A percentile compares a stretch with the other conserved stretches of the same genome.
Evolutionary conservation across 306 rosid species (phyloP).

Genomic region (Pyrus communis): DNA sequence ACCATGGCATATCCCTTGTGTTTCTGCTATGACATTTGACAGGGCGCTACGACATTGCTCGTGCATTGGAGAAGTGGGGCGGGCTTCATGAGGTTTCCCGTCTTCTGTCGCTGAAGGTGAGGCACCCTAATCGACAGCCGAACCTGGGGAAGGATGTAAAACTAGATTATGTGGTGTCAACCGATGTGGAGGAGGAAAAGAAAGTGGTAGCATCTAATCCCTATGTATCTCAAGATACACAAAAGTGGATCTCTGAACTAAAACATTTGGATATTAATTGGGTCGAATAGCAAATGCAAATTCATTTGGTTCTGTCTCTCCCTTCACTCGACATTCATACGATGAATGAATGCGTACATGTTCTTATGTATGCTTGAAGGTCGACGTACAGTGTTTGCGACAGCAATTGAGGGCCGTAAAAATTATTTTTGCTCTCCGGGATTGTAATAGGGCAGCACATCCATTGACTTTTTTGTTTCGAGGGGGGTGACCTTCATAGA

Average conservation of each 20-base stretch:
- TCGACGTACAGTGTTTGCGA: no score
- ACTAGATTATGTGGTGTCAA: constrained; percentile 24
- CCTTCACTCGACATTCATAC: neutral
- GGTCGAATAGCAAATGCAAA: constrained; percentile 40
- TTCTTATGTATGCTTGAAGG: neutral
- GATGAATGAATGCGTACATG: neutral
- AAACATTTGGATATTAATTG: constrained; percentile 72
- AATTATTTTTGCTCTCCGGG: no score
- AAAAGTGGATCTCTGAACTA: constrained; percentile 64
- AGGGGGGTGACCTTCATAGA: no score
- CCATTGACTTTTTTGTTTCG: no score
- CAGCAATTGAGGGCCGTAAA: no score
- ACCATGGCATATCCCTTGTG: neutral
- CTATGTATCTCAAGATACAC: constrained; percentile 54
- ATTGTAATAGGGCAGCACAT: no score
- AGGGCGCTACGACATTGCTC: constrained; percentile 91
- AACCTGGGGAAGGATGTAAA: constrained; percentile 41
- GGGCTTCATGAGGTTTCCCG: constrained; percentile 91
- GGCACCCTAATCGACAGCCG: constrained; percentile 52
- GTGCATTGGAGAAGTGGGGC: constrained; percentile 91
- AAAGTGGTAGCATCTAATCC: constrained; percentile 38
- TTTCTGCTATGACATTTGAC: neutral
- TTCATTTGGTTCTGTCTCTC: neutral
- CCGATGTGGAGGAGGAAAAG: constrained; percentile 37
- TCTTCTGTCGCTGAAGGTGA: constrained; percentile 65